Percentiles rank a stretch among this genome's conserved stretches.
Evolutionary conservation across 441 rosid species (phyloP).

Genomic region (Breynia disticha): DNA sequence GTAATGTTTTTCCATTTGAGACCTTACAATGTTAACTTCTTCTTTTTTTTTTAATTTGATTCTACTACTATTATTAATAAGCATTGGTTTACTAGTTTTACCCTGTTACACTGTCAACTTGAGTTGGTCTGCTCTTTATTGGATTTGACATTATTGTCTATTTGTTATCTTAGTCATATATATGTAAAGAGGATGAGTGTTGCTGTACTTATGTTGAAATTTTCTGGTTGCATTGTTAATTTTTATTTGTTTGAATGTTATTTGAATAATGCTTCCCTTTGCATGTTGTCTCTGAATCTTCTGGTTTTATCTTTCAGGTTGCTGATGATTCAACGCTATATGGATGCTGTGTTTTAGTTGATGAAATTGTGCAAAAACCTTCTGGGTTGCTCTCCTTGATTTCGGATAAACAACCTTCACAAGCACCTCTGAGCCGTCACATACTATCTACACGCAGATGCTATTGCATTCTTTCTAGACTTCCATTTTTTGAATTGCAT

Average conservation of each 20-base stretch:
- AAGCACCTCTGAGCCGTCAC: slow-evolving; percentile 57
- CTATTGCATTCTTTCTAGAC: slow-evolving; percentile 88
- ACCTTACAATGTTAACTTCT: not conserved
- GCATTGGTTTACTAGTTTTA: no score
- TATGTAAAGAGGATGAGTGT: no score
- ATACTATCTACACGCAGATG: slow-evolving; percentile 85
- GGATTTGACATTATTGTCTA: no score
- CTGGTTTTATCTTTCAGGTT: slow-evolving; percentile 38
- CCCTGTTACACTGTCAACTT: no score
- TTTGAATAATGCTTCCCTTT: slow-evolving; percentile 7
- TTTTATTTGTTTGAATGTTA: not conserved
- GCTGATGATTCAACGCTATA: slow-evolving; percentile 90
- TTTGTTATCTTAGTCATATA: no score
- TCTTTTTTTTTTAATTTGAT: not conserved
- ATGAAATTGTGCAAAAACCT: slow-evolving; percentile 84
- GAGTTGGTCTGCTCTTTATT: no score
- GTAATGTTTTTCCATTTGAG: not conserved
- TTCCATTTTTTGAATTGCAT: slow-evolving; percentile 92
- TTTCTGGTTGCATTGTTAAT: not conserved
- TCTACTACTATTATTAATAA: no score
- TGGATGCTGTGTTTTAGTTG: slow-evolving; percentile 89
- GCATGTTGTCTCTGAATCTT: slow-evolving; percentile 8
- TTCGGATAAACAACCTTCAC: slow-evolving; percentile 49
- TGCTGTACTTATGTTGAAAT: not conserved
- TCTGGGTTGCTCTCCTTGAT: slow-evolving; percentile 85